phyloP scores from a whole-genome alignment of 805 yeast genomes.

The Cyberlindnera nakhonratchasimensis region DNA sequence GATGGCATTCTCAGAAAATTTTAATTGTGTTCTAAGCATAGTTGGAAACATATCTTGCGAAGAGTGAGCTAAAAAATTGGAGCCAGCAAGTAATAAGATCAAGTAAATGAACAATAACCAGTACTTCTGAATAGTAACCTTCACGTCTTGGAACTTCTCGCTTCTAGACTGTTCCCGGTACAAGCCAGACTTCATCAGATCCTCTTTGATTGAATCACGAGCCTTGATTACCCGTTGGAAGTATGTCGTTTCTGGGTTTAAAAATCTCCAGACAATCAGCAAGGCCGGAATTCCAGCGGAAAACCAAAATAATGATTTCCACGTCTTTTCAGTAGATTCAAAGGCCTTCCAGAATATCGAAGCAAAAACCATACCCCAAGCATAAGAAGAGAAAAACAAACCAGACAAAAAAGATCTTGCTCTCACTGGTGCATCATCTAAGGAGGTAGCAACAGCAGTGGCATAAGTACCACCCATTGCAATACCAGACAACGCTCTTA shows the following conservation, averaged over 20 bases:
- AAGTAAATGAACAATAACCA: slow-evolving; percentile 61
- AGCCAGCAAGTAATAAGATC: slow-evolving; percentile 61
- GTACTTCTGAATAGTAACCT: slow-evolving; percentile 40
- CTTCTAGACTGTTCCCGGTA: slow-evolving; percentile 24
- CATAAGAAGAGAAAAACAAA: slow-evolving; percentile 53
- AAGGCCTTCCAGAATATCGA: slow-evolving; percentile 64
- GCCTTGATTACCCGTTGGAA: slow-evolving; percentile 36
- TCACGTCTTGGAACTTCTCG: slow-evolving; percentile 29
- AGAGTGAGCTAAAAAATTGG: slow-evolving; percentile 70
- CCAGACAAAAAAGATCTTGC: slow-evolving; percentile 67
- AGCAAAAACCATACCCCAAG: slow-evolving; percentile 63
- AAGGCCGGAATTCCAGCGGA: slow-evolving; percentile 60
- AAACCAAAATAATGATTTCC: slow-evolving; percentile 76
- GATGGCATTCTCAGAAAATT: slow-evolving; percentile 40
- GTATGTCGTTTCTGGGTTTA: slow-evolving; percentile 59
- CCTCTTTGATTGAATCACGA: slow-evolving; percentile 24
- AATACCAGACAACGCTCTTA: slow-evolving; percentile 58
- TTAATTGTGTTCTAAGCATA: slow-evolving; percentile 51
- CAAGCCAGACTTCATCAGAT: slow-evolving; percentile 27
- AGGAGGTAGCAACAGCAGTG: slow-evolving; percentile 41
- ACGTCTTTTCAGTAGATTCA: slow-evolving; percentile 46
- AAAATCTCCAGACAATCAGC: slow-evolving; percentile 53
- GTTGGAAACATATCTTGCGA: slow-evolving; percentile 74
- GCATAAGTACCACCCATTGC: slow-evolving; percentile 52
- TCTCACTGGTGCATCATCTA: slow-evolving; percentile 60